phyloP scores from a whole-genome alignment of 2,329 filamentous ascomycete genomes.

The Botrytis squamosa region DNA sequence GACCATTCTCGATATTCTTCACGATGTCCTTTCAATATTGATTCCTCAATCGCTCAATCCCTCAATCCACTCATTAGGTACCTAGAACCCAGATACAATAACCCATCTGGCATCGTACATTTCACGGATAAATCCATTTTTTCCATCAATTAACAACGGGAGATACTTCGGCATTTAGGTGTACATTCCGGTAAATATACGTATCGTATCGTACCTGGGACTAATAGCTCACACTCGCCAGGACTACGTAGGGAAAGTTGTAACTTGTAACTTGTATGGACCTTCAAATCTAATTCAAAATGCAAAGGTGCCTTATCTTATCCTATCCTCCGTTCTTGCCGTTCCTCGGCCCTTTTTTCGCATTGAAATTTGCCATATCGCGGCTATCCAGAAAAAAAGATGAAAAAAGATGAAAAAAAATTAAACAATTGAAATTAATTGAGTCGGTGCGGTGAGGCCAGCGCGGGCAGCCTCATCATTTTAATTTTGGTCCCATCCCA shows the following conservation, averaged over 20 bases:
- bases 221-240: not conserved
- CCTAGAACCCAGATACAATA: not conserved
- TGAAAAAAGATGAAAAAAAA: not conserved
- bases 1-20: not conserved
- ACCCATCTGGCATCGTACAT: not conserved
- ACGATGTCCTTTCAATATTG: not conserved
- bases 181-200: not conserved
- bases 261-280: no score
- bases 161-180: not conserved
- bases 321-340: not conserved
- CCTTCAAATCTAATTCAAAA: not conserved
- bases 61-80: not conserved
- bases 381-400: not conserved
- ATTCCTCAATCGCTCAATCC: not conserved
- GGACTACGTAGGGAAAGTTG: not conserved
- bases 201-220: not conserved
- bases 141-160: not conserved
- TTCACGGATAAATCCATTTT: not conserved
- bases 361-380: not conserved
- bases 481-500: not conserved
- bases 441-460: not conserved
- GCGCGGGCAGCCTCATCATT: constrained; percentile 6
- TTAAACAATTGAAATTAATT: not conserved
- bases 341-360: constrained; percentile 16
- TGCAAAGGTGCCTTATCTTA: constrained; percentile 13